phyloP scores from a whole-genome alignment of 2,329 filamentous ascomycete species.

The Gliomastix tumulicola region DNA sequence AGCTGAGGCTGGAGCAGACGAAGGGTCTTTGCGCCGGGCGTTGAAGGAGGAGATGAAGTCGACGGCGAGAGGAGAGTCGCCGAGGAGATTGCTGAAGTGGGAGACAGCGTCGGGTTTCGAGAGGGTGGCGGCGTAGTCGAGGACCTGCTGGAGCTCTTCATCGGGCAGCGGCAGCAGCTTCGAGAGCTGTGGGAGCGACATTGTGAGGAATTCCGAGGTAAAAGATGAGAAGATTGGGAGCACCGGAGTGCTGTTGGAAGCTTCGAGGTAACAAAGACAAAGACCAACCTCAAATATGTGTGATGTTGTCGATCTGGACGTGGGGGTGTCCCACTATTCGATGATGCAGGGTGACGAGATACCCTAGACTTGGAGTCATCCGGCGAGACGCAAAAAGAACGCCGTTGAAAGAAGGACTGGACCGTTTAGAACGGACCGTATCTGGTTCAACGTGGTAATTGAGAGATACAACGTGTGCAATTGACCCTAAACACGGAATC shows the following conservation, averaged over 20 bases:
- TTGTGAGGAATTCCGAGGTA: too few relatives aligned
- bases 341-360: too few relatives aligned
- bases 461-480: too few relatives aligned
- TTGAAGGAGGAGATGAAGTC: slow-evolving; percentile 83
- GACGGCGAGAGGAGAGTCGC: slow-evolving; percentile 70
- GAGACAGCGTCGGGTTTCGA: slow-evolving; percentile 72
- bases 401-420: too few relatives aligned
- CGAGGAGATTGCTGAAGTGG: slow-evolving; percentile 82
- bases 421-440: too few relatives aligned
- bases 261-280: neutral
- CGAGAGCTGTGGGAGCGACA: slow-evolving; percentile 63
- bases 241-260: too few relatives aligned
- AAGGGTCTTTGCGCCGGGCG: slow-evolving; percentile 42
- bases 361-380: too few relatives aligned
- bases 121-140: slow-evolving; percentile 73
- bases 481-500: too few relatives aligned
- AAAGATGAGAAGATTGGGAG: too few relatives aligned
- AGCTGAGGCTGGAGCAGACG: slow-evolving; percentile 12
- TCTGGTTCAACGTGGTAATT: too few relatives aligned
- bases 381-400: too few relatives aligned
- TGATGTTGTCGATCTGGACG: slow-evolving; percentile 65
- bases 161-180: slow-evolving; percentile 80
- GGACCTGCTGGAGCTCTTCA: slow-evolving; percentile 73
- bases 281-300: slow-evolving; percentile 16
- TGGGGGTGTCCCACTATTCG: too few relatives aligned